Percentiles rank a stretch among this genome's conserved stretches.
phyloP scores from a whole-genome alignment of 176 grass and related monocot species.

The Phyllostachys edulis region DNA sequence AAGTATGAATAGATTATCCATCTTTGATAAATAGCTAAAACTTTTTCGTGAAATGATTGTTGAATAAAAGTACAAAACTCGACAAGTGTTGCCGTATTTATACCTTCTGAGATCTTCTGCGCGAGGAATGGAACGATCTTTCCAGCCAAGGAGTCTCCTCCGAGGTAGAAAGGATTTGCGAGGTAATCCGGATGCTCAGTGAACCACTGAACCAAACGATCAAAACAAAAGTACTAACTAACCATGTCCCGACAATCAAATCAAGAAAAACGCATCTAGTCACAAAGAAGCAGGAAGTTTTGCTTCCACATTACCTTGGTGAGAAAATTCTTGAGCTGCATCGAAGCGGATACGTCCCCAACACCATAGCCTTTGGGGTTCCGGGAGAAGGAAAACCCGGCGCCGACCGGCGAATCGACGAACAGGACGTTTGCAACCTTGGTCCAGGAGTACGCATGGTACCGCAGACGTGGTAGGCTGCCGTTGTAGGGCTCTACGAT shows the following conservation, averaged over 20 bases:
- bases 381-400: slow-evolving; percentile 13
- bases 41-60: too few species aligned
- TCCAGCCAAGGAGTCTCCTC: not conserved
- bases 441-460: not conserved
- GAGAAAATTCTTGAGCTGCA: not conserved
- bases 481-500: not conserved
- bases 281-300: too few species aligned
- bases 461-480: not conserved
- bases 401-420: not conserved
- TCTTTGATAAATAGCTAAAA: too few species aligned
- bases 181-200: not conserved
- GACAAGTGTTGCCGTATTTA: not conserved
- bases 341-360: not conserved
- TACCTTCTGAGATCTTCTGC: slow-evolving; percentile 16
- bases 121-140: not conserved
- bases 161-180: not conserved
- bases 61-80: not conserved
- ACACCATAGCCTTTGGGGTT: not conserved
- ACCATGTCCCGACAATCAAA: too few species aligned
- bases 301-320: not conserved
- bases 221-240: not conserved
- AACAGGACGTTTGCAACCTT: not conserved
- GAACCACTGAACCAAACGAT: not conserved
- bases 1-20: not conserved
- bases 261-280: too few species aligned